phyloP scores from a whole-genome alignment of 2,329 filamentous ascomycete genomes.

The Alternaria hordeiaustralica region DNA sequence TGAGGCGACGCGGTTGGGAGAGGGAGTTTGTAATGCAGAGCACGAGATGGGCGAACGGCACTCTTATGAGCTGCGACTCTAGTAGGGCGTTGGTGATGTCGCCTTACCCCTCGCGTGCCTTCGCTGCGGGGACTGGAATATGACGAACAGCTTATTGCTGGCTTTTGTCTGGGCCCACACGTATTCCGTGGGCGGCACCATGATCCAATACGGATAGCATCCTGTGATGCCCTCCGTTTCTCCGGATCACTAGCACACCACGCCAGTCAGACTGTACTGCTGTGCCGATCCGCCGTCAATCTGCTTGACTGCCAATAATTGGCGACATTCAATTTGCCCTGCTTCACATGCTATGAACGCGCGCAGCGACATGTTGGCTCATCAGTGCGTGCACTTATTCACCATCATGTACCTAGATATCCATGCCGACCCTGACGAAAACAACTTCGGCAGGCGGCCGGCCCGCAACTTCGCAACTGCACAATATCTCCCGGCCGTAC shows the following conservation, averaged over 20 bases:
- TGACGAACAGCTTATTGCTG: slow-evolving; percentile 33
- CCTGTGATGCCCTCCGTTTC: slow-evolving; percentile 29
- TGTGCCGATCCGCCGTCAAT: slow-evolving; percentile 16
- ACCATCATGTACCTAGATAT: background rate
- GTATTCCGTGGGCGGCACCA: slow-evolving; percentile 18
- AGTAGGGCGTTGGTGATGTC: slow-evolving; percentile 11
- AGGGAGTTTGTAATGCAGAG: slow-evolving; percentile 3
- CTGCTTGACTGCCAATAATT: background rate
- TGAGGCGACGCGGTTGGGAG: background rate
- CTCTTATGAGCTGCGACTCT: slow-evolving; percentile 21
- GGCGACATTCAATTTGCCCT: background rate
- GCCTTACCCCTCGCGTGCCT: slow-evolving; percentile 35
- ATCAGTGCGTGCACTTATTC: slow-evolving; percentile 6
- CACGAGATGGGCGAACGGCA: slow-evolving; percentile 25
- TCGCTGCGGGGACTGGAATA: slow-evolving; percentile 43
- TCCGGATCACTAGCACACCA: slow-evolving; percentile 30
- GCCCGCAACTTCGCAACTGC: background rate
- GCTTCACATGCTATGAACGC: background rate
- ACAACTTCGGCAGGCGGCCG: slow-evolving; percentile 2
- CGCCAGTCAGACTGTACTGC: slow-evolving; percentile 8
- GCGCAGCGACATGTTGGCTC: background rate
- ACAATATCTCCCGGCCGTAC: background rate
- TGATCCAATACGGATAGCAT: slow-evolving; percentile 24
- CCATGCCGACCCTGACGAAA: background rate
- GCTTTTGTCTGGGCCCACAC: slow-evolving; percentile 41